Evolutionary conservation across 441 rosid species (phyloP), one percentile per base, ranked within the genome.

Genomic region (Erysimum pusillum): DNA sequence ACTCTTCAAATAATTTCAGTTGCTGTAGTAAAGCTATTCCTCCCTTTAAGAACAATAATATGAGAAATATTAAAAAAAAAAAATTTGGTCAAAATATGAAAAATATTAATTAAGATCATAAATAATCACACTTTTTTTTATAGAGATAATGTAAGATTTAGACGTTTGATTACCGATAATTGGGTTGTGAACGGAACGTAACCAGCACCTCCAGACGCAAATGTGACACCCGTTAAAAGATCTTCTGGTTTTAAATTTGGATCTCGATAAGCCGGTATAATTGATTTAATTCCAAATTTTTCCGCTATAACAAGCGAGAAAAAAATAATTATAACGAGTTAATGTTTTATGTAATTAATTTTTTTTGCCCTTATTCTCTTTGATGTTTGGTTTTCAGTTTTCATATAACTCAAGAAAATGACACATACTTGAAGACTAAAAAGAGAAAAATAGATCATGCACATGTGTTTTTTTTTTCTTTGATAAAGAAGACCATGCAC

Each of bases 121-220:
- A 63, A 13, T 56, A 18, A 62, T 38, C 54, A 48, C 31, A 44
- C 17, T 7, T 39, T 10, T 10, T 42, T 56, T 44, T 15, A 20
- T 51, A 67, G 32, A 45, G 2, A 49, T 25, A 66, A 0, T 9
- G n/a, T 46, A 28, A 49, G 28, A 9, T 13, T 59, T 17, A 0
- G 28, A 32, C 34, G 12, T 63, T 42, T 20, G 49, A 32, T 35
- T 76, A 77, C 73, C 46, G 76, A 13, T 56, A 71, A 2, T 22
- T 72, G 48, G 48, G 65, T 22, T 34, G 74, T 72, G 8, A 78
- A 72, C 51, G 77, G 44, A 67, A 72, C 42, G 67, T 78, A 94
- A 34, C 98, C 98, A 5, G 81, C n/a, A 68, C 92, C 97, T 20
- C 96, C 89, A 0, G 98, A 91, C 51, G 97, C 98, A 64, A 93